Base-by-base conservation (phyloP, 192 early-diverging fungal species). In the Mortierella claussenii region DNA sequence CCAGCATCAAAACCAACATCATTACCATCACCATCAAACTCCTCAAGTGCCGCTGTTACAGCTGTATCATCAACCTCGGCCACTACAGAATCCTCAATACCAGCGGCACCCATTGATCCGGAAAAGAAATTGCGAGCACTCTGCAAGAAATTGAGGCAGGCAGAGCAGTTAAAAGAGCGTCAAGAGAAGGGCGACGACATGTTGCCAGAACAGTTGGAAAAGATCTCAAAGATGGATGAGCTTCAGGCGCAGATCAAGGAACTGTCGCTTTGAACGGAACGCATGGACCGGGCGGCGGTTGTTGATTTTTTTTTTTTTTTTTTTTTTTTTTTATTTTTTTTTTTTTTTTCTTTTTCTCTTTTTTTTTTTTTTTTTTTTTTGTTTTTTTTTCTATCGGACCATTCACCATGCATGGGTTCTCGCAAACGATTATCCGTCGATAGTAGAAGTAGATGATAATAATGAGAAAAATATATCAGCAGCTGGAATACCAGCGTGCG, bases 71-170 rank as follows among this genome's bases (percentile, higher is more conserved):
- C 7, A 12, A 17, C 34, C 4, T 20, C 34, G 1, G 20, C 52
- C 9, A 7, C 60, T 9, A 21, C 37, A 47, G 54, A 52, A 17
- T n/a, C 26, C 6, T 4, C 21, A 26, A n/a, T n/a, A n/a, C n/a
- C n/a, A 30, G 31, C 4, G 1, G 57, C 31, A 7, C 42, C 60
- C 0, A 23, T 68, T 11, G 71, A 70, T 33, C 63, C 65, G 0
- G 76, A 78, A 20, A 89, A 92, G 73, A 82, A 80, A 33, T 62
- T 88, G 26, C 88, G 88, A 47, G 83, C 80, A 11, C 58, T 93
- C 31, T 80, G 87, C 51, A 93, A 93, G 68, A 93, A 93, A 69
- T 56, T 91, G 34, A 63, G 86, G 44, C 90, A 93, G 70, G 83
- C 87, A 40, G 79, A 86, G 23, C 82, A 91, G 48, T 44, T 93